Conservation (phyloP, 2,329 filamentous ascomycete genomes). For the Pseudocercospora pini-densiflorae region DNA sequence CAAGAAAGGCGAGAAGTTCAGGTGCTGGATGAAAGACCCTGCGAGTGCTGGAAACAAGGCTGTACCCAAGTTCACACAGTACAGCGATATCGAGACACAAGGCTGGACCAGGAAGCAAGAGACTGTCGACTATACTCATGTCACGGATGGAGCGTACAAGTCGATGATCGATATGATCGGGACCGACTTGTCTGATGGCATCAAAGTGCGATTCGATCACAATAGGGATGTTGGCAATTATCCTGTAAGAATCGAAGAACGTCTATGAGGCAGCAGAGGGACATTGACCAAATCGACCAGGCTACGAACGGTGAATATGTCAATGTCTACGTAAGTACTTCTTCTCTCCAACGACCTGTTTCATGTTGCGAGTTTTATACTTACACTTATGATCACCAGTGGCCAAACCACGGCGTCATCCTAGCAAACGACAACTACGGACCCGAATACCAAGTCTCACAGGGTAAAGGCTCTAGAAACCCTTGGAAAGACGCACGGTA, state of each 20-base stretch:
- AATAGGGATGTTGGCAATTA: background rate
- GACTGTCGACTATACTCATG: constrained; percentile 5
- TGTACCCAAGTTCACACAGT: background rate
- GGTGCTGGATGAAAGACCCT: constrained; percentile 11
- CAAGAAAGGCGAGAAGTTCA: constrained; percentile 12
- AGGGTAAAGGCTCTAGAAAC: constrained; percentile 3
- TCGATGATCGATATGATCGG: background rate
- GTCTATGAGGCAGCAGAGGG: too few species aligned
- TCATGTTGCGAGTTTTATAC: background rate
- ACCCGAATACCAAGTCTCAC: constrained; percentile 9
- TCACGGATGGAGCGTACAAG: background rate
- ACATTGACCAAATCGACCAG: too few species aligned
- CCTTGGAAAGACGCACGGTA: constrained; percentile 13
- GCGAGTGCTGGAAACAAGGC: constrained; percentile 5
- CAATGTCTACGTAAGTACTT: constrained; percentile 16
- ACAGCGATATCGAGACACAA: constrained; percentile 3
- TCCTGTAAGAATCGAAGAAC: too few species aligned
- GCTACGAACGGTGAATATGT: constrained; percentile 20
- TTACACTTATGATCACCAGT: background rate
- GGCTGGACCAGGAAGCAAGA: constrained; percentile 8
- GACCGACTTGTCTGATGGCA: constrained; percentile 9
- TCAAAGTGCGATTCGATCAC: constrained; percentile 8
- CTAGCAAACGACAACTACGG: constrained; percentile 22
- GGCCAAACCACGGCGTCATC: constrained; percentile 17
- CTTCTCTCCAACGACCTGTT: background rate